phyloP scores from a whole-genome alignment of 345 rosid genomes.

The Aquilaria sinensis region DNA sequence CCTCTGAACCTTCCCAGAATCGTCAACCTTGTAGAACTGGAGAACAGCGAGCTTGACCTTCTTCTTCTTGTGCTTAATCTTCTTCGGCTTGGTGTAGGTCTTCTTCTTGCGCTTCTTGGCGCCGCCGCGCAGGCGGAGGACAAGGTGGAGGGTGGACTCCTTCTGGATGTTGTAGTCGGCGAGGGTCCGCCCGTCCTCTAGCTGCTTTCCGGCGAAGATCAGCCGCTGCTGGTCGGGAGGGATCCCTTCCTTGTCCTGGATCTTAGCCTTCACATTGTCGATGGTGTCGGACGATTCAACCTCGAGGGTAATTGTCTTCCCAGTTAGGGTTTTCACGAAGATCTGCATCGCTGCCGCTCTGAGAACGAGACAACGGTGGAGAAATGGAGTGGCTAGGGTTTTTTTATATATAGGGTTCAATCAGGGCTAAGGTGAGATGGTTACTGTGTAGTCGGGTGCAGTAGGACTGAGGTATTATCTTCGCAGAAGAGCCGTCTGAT shows the following conservation, averaged over 20 bases:
- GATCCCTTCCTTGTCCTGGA: constrained; percentile 70
- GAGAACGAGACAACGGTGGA: not conserved
- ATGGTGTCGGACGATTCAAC: constrained; percentile 59
- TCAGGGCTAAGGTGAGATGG: constrained; percentile 11
- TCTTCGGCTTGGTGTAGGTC: constrained; percentile 71
- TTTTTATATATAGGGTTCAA: constrained; percentile 1
- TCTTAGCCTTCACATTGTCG: constrained; percentile 66
- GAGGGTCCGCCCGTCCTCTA: constrained; percentile 60
- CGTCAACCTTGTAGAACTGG: constrained; percentile 63
- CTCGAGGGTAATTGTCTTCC: constrained; percentile 64
- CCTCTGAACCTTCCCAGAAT: constrained; percentile 55
- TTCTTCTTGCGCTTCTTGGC: constrained; percentile 79
- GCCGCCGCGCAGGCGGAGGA: constrained; percentile 63
- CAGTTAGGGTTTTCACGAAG: constrained; percentile 72
- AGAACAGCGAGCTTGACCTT: constrained; percentile 62
- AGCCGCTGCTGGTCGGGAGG: constrained; percentile 62
- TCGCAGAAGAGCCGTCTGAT: not conserved
- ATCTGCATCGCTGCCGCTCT: constrained; percentile 40
- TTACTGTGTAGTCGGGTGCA: not conserved
- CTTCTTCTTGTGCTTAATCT: constrained; percentile 64
- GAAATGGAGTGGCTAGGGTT: not conserved
- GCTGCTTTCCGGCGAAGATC: constrained; percentile 61
- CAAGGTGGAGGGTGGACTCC: constrained; percentile 64
- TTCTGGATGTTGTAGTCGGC: constrained; percentile 78
- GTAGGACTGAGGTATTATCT: not conserved